Evolutionary conservation across 768 basidiomycete genomes (phyloP).

Genomic region (Naematelia aurantialba): DNA sequence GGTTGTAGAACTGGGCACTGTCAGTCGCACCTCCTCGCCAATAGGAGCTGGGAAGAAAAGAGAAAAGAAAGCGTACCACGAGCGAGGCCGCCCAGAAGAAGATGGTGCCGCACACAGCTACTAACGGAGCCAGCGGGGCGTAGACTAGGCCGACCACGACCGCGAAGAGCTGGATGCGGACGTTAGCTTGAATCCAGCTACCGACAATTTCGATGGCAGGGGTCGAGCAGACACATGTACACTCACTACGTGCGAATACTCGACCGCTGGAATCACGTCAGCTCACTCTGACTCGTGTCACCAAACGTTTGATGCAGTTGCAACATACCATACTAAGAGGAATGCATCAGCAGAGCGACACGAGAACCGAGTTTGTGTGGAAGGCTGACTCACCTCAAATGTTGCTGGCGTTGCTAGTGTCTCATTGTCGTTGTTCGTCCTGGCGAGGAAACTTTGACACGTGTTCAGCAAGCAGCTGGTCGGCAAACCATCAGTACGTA

Average conservation of each 20-base stretch:
- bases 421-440: not conserved
- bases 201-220: too few relatives aligned
- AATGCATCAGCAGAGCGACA: constrained; percentile 11
- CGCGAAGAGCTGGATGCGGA: constrained; percentile 31
- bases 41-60: not conserved
- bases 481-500: not conserved
- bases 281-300: too few relatives aligned
- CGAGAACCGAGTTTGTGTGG: too few relatives aligned
- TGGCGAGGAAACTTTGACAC: constrained; percentile 6
- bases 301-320: too few relatives aligned
- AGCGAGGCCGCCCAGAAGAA: constrained; percentile 65
- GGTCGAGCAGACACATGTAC: too few relatives aligned
- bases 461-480: constrained; percentile 1
- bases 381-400: constrained; percentile 29
- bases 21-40: constrained; percentile 40
- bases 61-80: constrained; percentile 23
- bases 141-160: constrained; percentile 62
- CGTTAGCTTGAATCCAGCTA: not conserved
- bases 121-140: constrained; percentile 86
- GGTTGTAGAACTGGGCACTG: constrained; percentile 54
- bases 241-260: constrained; percentile 39
- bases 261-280: constrained; percentile 39
- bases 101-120: constrained; percentile 70
- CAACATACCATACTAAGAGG: constrained; percentile 23
- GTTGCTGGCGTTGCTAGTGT: not conserved